Conservation (phyloP, 1,139 yeast genomes). For the Candida labiduridarum region DNA sequence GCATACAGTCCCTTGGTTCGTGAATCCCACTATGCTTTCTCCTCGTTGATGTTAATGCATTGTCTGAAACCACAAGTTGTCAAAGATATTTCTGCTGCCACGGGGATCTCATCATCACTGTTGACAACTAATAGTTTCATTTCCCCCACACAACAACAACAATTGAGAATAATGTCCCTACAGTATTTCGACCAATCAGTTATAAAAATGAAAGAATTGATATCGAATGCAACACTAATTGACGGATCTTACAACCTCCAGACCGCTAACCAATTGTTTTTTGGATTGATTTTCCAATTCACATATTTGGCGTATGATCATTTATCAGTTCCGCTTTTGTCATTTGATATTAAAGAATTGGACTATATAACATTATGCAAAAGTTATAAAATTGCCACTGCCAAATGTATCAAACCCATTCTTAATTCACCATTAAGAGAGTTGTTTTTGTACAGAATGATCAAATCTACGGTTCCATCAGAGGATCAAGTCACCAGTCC, state of each 20-base stretch:
- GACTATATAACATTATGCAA: background rate
- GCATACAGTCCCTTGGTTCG: background rate
- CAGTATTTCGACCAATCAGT: background rate
- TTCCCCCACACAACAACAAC: constrained; percentile 1
- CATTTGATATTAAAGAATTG: constrained; percentile 1
- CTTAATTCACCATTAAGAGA: background rate
- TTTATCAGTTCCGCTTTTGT: background rate
- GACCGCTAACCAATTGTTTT: background rate
- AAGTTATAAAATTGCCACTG: background rate
- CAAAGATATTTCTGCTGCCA: background rate
- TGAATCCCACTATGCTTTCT: background rate
- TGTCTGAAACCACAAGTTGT: constrained; percentile 1
- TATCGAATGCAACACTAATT: background rate
- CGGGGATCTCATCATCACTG: background rate
- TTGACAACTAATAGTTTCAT: constrained; percentile 1
- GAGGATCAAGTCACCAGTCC: background rate
- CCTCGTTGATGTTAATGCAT: background rate
- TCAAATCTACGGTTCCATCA: background rate
- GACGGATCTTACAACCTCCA: background rate
- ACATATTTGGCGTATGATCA: background rate
- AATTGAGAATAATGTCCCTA: background rate
- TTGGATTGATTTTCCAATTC: background rate
- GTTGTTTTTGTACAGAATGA: constrained; percentile 1
- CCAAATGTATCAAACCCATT: constrained; percentile 1
- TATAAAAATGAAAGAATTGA: background rate